These are phyloP conservation scores for Aspergillus fumigatiaffinis DNA, from an alignment of 2,329 filamentous ascomycete genomes.

Conservation along the genomic window DNA sequence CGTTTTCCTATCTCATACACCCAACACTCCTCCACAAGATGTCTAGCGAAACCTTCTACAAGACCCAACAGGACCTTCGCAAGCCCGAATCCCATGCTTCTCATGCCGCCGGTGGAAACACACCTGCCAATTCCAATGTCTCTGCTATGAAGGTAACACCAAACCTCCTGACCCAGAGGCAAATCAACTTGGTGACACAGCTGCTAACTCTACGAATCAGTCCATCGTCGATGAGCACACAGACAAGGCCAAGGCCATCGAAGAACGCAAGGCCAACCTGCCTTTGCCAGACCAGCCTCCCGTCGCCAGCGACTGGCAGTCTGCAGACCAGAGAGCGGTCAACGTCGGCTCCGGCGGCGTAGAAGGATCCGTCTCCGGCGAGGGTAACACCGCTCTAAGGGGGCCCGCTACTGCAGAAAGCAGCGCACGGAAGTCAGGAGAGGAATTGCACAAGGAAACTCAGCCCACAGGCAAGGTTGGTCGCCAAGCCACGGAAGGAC, in stretches of 20 bases:
- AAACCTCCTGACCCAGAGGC: background rate
- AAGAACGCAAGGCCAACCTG: constrained; percentile 66
- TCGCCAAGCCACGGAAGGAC: constrained; percentile 57
- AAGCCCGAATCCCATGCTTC: constrained; percentile 44
- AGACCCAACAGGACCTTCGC: constrained; percentile 47
- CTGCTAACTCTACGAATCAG: constrained; percentile 18
- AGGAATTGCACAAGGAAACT: constrained; percentile 53
- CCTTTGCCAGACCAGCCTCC: constrained; percentile 76
- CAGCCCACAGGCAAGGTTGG: constrained; percentile 50
- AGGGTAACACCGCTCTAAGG: constrained; percentile 50
- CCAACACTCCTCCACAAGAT: constrained; percentile 14
- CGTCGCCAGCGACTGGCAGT: constrained; percentile 73
- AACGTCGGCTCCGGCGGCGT: constrained; percentile 64
- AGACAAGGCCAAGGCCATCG: constrained; percentile 62
- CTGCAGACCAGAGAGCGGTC: constrained; percentile 62
- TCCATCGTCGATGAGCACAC: constrained; percentile 39
- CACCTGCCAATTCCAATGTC: constrained; percentile 43
- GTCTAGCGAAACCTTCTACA: constrained; percentile 44
- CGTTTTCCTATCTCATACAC: background rate
- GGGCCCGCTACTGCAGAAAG: constrained; percentile 58
- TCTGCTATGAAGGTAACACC: constrained; percentile 44
- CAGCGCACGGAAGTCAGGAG: constrained; percentile 46
- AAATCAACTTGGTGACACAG: background rate
- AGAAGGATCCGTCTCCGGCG: constrained; percentile 50
- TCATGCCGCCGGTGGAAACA: constrained; percentile 37